Base-by-base conservation (phyloP, 192 early-diverging fungal species). In the Martensiomyces pterosporus region DNA sequence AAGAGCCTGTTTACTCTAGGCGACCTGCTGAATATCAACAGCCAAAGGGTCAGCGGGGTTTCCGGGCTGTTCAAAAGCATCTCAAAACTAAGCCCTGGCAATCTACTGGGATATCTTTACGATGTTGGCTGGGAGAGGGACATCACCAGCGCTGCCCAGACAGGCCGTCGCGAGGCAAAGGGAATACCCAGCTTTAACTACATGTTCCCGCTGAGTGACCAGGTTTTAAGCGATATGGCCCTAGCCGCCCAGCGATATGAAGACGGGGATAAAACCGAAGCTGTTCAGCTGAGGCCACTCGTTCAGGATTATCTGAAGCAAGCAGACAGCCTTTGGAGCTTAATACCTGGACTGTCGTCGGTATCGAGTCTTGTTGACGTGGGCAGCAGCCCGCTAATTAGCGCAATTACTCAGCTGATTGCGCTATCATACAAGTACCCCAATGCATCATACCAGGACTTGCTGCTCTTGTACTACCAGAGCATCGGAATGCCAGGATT, bases 401-500 rank as follows among this genome's bases (percentile, higher is more conserved):
- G 35, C 10, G 43, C 42, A 1, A n/a, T 71, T 3, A 17, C 43
- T 9, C 36, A 59, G 24, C 15, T 71, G 8, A 51, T 69, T 1
- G 15, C 52, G 0, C 43, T 71, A n/a, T 44, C 52, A 6, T 59
- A 63, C 44, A 55, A 43, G 15, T 55, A 64, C 17, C 67, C 67
- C 0, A 47, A 43, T 24, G 56, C 56, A 24, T 52, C 67, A 9
- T 59, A 58, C 22, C 50, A 52, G 47, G 39, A 59, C 34, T 33
- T 71, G 12, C 47, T 19, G 0, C 14, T 59, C 14, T 36, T 51
- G 24, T 64, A 72, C 44, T 72, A 64, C 37, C 52, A 52, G 44
- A 37, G 41, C 10, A 55, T 64, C 16, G 68, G 68, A 8, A 60
- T 72, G 56, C 57, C 56, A 6, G 68, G 61, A 1, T 38, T 72